phyloP scores from a whole-genome alignment of 805 yeast species.

The Candida coquimbonensis region DNA sequence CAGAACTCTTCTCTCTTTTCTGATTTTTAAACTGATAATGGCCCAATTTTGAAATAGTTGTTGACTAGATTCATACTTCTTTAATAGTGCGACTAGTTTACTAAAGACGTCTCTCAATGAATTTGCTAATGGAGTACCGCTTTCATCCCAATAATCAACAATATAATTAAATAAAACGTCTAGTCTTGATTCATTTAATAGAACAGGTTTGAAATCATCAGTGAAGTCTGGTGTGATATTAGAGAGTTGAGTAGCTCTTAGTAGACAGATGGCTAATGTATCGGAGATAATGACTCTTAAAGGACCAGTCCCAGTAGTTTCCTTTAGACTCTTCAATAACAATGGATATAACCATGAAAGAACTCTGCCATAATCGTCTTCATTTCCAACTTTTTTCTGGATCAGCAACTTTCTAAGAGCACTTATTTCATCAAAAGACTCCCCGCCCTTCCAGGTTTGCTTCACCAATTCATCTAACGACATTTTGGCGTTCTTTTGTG shows the following conservation, averaged over 20 bases:
- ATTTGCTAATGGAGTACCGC: slow-evolving; percentile 64
- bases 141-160: slow-evolving; percentile 63
- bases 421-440: neutral
- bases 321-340: slow-evolving; percentile 27
- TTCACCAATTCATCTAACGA: neutral
- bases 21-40: slow-evolving; percentile 32
- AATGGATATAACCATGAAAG: slow-evolving; percentile 19
- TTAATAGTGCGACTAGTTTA: slow-evolving; percentile 41
- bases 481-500: neutral
- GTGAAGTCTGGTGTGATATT: slow-evolving; percentile 9
- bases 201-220: slow-evolving; percentile 3
- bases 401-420: slow-evolving; percentile 9
- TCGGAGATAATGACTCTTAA: slow-evolving; percentile 46
- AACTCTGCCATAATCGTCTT: slow-evolving; percentile 8
- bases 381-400: slow-evolving; percentile 10
- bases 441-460: neutral
- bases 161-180: slow-evolving; percentile 42
- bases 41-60: slow-evolving; percentile 40
- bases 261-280: slow-evolving; percentile 56
- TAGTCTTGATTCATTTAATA: slow-evolving; percentile 18
- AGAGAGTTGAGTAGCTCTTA: slow-evolving; percentile 42
- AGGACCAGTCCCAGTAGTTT: slow-evolving; percentile 28
- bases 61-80: slow-evolving; percentile 18
- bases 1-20: slow-evolving; percentile 49
- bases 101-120: slow-evolving; percentile 55